phyloP scores from a whole-genome alignment of 2,329 filamentous ascomycete genomes.

The Ceratocystis smalleyi region DNA sequence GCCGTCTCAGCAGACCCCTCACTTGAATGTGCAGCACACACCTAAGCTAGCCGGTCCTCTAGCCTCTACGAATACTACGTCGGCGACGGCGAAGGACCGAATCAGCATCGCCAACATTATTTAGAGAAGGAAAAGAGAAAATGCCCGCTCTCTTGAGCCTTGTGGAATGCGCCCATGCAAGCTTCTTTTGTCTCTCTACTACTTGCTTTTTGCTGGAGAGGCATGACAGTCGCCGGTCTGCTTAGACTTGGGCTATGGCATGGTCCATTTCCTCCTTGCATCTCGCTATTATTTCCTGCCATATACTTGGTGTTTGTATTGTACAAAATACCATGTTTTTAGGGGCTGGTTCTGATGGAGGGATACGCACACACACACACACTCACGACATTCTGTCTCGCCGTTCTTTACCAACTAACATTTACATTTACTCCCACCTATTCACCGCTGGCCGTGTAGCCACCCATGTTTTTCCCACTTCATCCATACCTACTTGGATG shows the following conservation, averaged over 20 bases:
- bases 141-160: not conserved
- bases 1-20: conserved; percentile 19
- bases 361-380: not conserved
- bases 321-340: not conserved
- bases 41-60: not conserved
- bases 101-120: conserved; percentile 34
- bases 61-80: not conserved
- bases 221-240: no score
- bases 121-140: conserved; percentile 18
- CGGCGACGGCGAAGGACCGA: conserved; percentile 22
- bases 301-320: not conserved
- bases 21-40: conserved; percentile 3
- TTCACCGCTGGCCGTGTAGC: no score
- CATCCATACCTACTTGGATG: not conserved
- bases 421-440: no score
- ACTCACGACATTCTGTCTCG: not conserved
- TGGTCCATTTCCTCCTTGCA: not conserved
- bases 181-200: not conserved
- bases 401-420: no score
- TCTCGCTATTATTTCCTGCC: not conserved
- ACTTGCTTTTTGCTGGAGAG: not conserved
- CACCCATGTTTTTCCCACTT: not conserved
- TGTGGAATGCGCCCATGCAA: not conserved
- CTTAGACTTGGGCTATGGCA: not conserved
- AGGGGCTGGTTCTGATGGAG: no score